A percentile compares a stretch with the other conserved stretches of the same genome.
phyloP scores from a whole-genome alignment of 2,329 filamentous ascomycete genomes.

The Colletotrichum limetticola region DNA sequence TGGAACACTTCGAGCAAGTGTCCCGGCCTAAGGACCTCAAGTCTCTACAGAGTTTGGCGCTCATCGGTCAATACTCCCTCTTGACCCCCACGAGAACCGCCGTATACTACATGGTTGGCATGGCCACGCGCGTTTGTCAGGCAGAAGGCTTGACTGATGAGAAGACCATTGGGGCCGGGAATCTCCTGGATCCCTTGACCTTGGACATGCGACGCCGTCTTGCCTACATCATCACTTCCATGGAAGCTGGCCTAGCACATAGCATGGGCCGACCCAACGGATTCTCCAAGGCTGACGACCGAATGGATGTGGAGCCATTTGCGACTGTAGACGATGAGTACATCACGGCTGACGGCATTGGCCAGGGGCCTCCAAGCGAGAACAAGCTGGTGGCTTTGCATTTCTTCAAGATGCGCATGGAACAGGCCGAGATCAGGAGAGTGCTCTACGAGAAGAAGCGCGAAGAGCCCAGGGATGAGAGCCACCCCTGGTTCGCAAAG shows the following conservation, averaged over 20 bases:
- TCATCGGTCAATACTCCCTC: slow-evolving; percentile 92
- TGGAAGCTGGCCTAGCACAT: slow-evolving; percentile 90
- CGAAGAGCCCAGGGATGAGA: slow-evolving; percentile 78
- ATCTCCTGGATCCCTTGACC: slow-evolving; percentile 75
- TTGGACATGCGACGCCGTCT: slow-evolving; percentile 90
- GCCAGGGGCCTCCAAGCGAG: slow-evolving; percentile 76
- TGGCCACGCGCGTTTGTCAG: slow-evolving; percentile 88
- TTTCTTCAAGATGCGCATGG: slow-evolving; percentile 89
- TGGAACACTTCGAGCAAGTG: slow-evolving; percentile 84
- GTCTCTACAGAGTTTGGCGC: slow-evolving; percentile 87
- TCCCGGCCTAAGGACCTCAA: slow-evolving; percentile 89
- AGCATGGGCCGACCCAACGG: slow-evolving; percentile 88
- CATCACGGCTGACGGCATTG: slow-evolving; percentile 82
- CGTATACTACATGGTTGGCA: slow-evolving; percentile 91
- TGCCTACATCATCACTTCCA: slow-evolving; percentile 87
- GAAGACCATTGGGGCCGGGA: slow-evolving; percentile 79
- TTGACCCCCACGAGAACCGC: slow-evolving; percentile 92
- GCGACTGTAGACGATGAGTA: slow-evolving; percentile 83
- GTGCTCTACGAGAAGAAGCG: slow-evolving; percentile 88
- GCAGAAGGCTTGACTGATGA: slow-evolving; percentile 90
- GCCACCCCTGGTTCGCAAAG: slow-evolving; percentile 85
- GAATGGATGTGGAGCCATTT: slow-evolving; percentile 88
- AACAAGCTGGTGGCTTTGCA: slow-evolving; percentile 93
- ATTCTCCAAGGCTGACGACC: slow-evolving; percentile 83
- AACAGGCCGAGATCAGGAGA: slow-evolving; percentile 88